A percentile compares a stretch with the other conserved stretches of the same genome.
phyloP scores from a whole-genome alignment of 306 rosid genomes.

The apple (Malus domestica) region ASM211411v1 NC_041804.1:34461001-34461500 shows the following conservation, averaged over 20 bases:
- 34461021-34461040: conserved; percentile 62
- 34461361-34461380: conserved; percentile 91
- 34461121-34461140: neutral
- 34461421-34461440: neutral
- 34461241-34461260: conserved; percentile 94
- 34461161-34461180: neutral
- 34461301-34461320: conserved; percentile 97
- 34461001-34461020: neutral
- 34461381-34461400: conserved; percentile 37
- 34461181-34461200: neutral
- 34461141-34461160: neutral
- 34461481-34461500: neutral
- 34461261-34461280: conserved; percentile 95
- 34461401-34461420: neutral
- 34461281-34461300: conserved; percentile 97
- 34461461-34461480: neutral
- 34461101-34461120: conserved; percentile 98
- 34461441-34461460: neutral
- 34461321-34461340: conserved; percentile 96
- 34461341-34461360: conserved; percentile 98
- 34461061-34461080: conserved; percentile 99
- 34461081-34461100: conserved; percentile 93
- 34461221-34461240: conserved; percentile 18
- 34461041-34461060: conserved; percentile 98
- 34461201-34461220: neutral